Base-by-base conservation (phyloP, 805 yeast genomes). In the Spathaspora gorwiae region DNA sequence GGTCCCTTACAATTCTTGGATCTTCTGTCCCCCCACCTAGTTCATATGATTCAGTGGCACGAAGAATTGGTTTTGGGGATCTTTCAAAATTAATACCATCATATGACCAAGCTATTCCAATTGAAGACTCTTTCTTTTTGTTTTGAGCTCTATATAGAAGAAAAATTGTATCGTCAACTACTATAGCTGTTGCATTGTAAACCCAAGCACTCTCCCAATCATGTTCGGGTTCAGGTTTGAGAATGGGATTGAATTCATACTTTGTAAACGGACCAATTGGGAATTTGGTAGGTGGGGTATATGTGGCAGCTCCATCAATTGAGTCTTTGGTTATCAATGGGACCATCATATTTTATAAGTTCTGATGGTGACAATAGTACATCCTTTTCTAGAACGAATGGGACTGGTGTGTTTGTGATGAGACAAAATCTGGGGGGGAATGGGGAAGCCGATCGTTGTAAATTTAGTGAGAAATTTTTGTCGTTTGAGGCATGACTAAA, bases 161-260 rank as follows among this genome's bases (percentile, higher is more conserved):
- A 44, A 55, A 66, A 7, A 70, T 73, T 42, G 54, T 59, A 35
- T 63, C 62, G 33, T 62, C 72, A 6, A 69, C 51, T 15, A 70
- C 75, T 11, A 70, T 68, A 1, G 75, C 75, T 1, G 71, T 55
- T 13, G 75, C 75, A 53, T 70, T 70, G 49, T 70, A 70, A 33
- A 70, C 47, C 48, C 65, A 69, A 1, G 69, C 69, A 47, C 61
- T 57, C 48, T 70, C 75, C 47, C 64, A 70, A 32, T 66, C 71
- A 31, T 54, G 48, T 2, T 55, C 54, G 2, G 73, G 74, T 49
- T 70, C 55, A 5, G 75, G 75, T 4, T 40, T 55, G 32, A 70
- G 50, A 24, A 70, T 67, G 1, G 75, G 75, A 46, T 70, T 70
- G 15, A 59, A 41, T n/a, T 46, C 41, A 50, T 68, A 68, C 45